Evolutionary conservation across 163 green algal species (phyloP), one percentile per base, ranked within the genome.

Genomic region (Botryococcus braunii): DNA sequence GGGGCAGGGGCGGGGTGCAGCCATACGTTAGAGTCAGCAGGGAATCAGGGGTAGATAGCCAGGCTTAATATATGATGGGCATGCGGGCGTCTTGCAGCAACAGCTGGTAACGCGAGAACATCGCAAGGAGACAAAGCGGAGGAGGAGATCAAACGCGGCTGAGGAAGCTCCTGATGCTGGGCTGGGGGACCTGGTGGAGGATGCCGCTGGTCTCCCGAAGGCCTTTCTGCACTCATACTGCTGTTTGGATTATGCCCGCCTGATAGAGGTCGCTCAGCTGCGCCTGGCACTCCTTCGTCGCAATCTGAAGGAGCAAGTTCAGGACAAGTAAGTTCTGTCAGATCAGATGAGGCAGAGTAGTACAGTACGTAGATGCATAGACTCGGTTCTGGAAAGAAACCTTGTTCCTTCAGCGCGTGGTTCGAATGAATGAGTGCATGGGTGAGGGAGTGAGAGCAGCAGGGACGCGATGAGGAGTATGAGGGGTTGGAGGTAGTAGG

Each of bases 191-290:
- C 70, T 71, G 27, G 49, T 70, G 27, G 74, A 73, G 40, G 66
- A 60, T 34, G 55, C 35, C 3, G 64, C 66, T 40, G 57, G 64
- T 23, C 40, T 56, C 39, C 55, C 73, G 25, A 77, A 68, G 34
- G 34, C 59, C 17, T 34, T 66, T 6, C 35, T 66, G 8, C 65
- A 72, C 37, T 47, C 52, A 35, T 77, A 67, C 48, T 83, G 76
- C 72, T 69, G 62, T 9, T 37, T 83, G 5, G 70, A 79, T 58
- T 85, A 79, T 46, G 69, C 72, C 11, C 55, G 72, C 1, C 29
- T 81, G 2, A 46, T 78, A 49, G 79, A 85, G 47, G 64, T 61
- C 3, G 39, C 77, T 40, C 72, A 69, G 2, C 67, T 85, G 65
- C 73, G 73, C 23, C 52, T 85, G 35, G 58, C 75, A 47, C 61